Evolutionary conservation across 331 rosid species (phyloP), one percentile per base, ranked within the genome.

Genomic region (Spiraea crenata): DNA sequence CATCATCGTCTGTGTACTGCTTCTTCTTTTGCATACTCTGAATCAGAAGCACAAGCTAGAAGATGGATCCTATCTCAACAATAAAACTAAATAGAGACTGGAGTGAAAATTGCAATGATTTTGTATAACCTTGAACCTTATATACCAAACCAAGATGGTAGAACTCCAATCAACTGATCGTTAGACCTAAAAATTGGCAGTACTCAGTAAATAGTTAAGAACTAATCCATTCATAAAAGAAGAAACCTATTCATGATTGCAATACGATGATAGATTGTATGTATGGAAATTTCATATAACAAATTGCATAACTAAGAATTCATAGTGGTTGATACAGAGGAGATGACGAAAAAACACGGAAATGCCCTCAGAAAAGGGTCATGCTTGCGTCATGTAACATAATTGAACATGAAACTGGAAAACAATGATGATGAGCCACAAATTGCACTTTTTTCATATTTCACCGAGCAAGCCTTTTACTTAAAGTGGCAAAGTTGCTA

Each of bases 61-160:
- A 75, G 85, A 39, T 85, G 82, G 80, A 91, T 82, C 78, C 91
- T 81, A 89, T 83, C 82, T 89, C 97, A 50, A 92, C 86, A 74
- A 87, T 87, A 66, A 87, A 79, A n/a, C 90, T 90, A 50, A 89
- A 77, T 62, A 84, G 67, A 41, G 77, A 70, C 72, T 85, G 96
- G 51, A 89, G 89, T 42, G 75, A 86, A 25, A 71, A 77, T 85
- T 69, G 91, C 93, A 42, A 92, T 87, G 81, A 74, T 65, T 82
- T 87, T 87, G 96, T 89, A 85, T 38, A 86, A 85, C 80, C 81
- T 75, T 87, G 89, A 6, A 90, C 97, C 81, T 69, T 84, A 13
- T 80, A 65, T 62, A 80, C 86, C 20, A 79, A 63, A 51, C 71
- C 79, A 15, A 75, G 88, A 52, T 63, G 96, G 71, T 56, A 73